These are phyloP conservation scores for Cladophialophora yegresii DNA, from an alignment of 2,329 filamentous ascomycete species.

Conservation along the genomic window DNA sequence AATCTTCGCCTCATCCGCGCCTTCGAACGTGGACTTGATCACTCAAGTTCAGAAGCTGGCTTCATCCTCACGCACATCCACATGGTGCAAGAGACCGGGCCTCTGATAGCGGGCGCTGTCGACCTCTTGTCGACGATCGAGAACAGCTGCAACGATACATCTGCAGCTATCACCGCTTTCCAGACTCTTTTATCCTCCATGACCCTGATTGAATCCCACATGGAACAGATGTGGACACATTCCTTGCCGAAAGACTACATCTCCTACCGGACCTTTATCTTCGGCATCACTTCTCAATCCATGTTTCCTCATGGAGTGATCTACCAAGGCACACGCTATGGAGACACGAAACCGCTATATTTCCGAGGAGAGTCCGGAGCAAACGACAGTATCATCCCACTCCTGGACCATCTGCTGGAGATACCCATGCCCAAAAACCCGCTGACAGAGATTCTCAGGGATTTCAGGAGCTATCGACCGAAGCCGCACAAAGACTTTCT, in stretches of 20 bases:
- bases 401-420: conserved; percentile 83
- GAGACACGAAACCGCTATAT: conserved; percentile 67
- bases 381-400: conserved; percentile 90
- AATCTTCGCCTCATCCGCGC: conserved; percentile 83
- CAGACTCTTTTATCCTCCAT: conserved; percentile 63
- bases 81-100: conserved; percentile 86
- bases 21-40: conserved; percentile 87
- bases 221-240: conserved; percentile 92
- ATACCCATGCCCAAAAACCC: conserved; percentile 87
- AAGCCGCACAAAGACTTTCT: conserved; percentile 87
- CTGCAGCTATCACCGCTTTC: conserved; percentile 52
- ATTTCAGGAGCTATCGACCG: conserved; percentile 87
- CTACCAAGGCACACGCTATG: conserved; percentile 71
- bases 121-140: conserved; percentile 63
- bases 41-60: conserved; percentile 83
- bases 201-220: conserved; percentile 71
- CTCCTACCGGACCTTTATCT: conserved; percentile 93
- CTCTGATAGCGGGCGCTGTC: conserved; percentile 71
- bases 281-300: conserved; percentile 86
- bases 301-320: conserved; percentile 94
- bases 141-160: conserved; percentile 10
- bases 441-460: conserved; percentile 80
- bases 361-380: conserved; percentile 93
- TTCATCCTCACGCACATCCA: conserved; percentile 96
- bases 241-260: conserved; percentile 82